Evolutionary conservation across 495 filamentous ascomycete species (phyloP).

Genomic region (Podospora pseudopauciseta): DNA sequence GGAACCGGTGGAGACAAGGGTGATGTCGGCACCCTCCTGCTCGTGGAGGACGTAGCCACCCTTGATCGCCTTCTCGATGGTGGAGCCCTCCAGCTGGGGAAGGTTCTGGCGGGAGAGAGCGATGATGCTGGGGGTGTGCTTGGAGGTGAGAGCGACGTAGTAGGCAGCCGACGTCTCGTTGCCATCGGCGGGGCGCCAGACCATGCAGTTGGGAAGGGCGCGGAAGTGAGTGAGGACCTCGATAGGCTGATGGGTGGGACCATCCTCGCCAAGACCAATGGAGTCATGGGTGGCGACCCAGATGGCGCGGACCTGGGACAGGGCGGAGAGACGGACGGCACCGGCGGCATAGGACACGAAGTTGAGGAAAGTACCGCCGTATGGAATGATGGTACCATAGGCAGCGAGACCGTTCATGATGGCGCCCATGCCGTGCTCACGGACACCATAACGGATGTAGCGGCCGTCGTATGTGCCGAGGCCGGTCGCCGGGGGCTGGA

Average conservation of each 20-base stretch:
- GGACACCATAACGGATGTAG: constrained; percentile 95
- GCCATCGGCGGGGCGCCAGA: constrained; percentile 97
- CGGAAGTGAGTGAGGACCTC: constrained; percentile 99
- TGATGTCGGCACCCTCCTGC: constrained; percentile 77
- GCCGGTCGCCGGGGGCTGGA: constrained; percentile 82
- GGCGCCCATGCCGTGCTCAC: constrained; percentile 95
- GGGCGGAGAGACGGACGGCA: constrained; percentile 86
- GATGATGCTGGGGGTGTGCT: constrained; percentile 86
- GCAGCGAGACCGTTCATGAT: constrained; percentile 97
- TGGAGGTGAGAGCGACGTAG: constrained; percentile 88
- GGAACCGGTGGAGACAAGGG: constrained; percentile 90
- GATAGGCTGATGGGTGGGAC: constrained; percentile 98
- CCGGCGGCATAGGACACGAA: constrained; percentile 98
- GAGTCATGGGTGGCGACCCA: constrained; percentile 99
- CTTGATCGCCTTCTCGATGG: constrained; percentile 81
- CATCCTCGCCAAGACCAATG: constrained; percentile 98
- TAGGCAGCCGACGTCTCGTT: constrained; percentile 98
- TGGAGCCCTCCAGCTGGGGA: constrained; percentile 91
- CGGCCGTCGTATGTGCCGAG: constrained; percentile 88
- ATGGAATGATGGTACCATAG: constrained; percentile 93
- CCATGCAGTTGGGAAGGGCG: constrained; percentile 98
- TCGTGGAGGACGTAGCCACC: constrained; percentile 91
- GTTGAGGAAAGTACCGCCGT: constrained; percentile 96
- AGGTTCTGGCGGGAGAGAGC: constrained; percentile 98
- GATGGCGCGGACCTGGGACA: constrained; percentile 88